Evolutionary conservation across 2,329 filamentous ascomycete species (phyloP).

Genomic region (Mycosphaerella arachidis): DNA sequence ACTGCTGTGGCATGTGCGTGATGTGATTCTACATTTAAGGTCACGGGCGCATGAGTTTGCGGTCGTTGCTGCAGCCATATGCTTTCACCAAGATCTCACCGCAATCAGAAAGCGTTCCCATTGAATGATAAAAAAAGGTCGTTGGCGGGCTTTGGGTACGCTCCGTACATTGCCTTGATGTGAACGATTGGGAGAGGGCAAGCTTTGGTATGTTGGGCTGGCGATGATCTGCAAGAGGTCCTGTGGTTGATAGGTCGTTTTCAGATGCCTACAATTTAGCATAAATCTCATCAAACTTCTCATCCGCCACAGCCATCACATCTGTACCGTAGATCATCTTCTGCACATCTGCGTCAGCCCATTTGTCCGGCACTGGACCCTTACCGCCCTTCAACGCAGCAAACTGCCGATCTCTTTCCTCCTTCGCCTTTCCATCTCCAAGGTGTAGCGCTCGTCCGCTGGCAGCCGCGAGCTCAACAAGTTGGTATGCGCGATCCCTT

Average conservation of each 20-base stretch:
- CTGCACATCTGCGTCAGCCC: conserved; percentile 51
- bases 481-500: conserved; percentile 52
- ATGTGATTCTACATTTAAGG: too few species aligned
- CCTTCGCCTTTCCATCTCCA: conserved; percentile 55
- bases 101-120: too few species aligned
- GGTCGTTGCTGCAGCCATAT: too few species aligned
- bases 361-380: conserved; percentile 48
- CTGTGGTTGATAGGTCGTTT: too few species aligned
- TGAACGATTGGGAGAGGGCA: too few species aligned
- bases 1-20: neutral
- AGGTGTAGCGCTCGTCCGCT: conserved; percentile 53
- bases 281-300: conserved; percentile 38
- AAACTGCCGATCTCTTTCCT: conserved; percentile 55
- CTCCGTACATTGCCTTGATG: too few species aligned
- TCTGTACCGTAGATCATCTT: conserved; percentile 47
- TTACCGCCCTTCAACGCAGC: conserved; percentile 40
- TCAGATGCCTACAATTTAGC: conserved; percentile 19
- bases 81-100: too few species aligned
- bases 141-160: too few species aligned
- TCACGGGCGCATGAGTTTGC: too few species aligned
- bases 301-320: conserved; percentile 42
- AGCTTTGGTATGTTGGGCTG: too few species aligned
- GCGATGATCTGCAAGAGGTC: too few species aligned
- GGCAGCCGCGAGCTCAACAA: conserved; percentile 55
- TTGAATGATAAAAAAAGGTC: too few species aligned